Conservation (phyloP, 2,329 filamentous ascomycete genomes). For the Onygena corvina region DNA sequence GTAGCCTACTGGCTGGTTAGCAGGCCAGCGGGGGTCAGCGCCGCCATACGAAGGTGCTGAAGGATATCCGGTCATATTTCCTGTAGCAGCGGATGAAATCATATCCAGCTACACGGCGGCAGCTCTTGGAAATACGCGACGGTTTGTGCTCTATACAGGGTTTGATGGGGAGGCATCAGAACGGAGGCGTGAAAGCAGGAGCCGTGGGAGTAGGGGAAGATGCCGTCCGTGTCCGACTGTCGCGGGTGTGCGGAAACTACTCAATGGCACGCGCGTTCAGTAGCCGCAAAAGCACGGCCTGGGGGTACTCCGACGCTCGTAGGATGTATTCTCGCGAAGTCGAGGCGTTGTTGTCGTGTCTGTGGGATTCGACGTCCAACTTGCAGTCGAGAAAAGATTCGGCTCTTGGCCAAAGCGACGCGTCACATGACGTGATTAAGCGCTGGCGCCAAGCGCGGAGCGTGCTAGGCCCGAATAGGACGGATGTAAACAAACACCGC, state of each 20-base stretch:
- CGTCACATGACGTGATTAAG: background rate
- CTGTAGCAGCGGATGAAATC: background rate
- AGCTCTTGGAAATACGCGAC: background rate
- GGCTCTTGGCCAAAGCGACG: background rate
- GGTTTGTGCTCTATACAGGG: background rate
- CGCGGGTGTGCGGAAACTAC: too few relatives aligned
- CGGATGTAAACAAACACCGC: slow-evolving; percentile 16
- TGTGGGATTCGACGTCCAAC: background rate
- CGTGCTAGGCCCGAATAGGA: slow-evolving; percentile 11
- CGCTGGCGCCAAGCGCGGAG: slow-evolving; percentile 6
- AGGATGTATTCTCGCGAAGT: too few relatives aligned
- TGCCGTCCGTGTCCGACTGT: background rate
- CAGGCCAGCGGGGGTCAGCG: slow-evolving; percentile 30
- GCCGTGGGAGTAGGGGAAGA: background rate
- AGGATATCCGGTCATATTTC: slow-evolving; percentile 36
- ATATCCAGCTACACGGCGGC: background rate
- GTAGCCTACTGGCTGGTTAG: slow-evolving; percentile 17
- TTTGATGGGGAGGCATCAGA: background rate
- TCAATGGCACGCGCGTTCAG: background rate
- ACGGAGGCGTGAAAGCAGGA: background rate
- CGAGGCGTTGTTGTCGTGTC: too few relatives aligned
- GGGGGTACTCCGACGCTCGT: too few relatives aligned
- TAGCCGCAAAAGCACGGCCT: too few relatives aligned
- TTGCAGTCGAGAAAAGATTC: background rate
- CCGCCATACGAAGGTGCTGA: slow-evolving; percentile 33